These are phyloP conservation scores for Cyclotella choctawhatcheeana DNA, from an alignment of 108 stramenopile genomes.

Conservation along the genomic window DNA sequence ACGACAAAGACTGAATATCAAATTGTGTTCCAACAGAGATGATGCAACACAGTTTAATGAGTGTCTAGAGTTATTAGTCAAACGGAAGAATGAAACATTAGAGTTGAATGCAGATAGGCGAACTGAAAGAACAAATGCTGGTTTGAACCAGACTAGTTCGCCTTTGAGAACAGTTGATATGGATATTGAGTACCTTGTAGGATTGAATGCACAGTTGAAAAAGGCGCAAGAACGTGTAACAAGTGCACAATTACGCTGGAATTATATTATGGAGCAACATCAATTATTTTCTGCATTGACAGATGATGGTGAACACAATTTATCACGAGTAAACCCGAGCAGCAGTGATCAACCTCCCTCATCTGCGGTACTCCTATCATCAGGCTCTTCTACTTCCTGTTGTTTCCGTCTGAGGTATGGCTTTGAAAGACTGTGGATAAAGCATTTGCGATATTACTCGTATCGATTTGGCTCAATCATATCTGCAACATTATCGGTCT, in stretches of 20 bases:
- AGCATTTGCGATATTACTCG: constrained; percentile 44
- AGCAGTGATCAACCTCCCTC: constrained; percentile 2
- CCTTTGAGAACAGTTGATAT: constrained; percentile 28
- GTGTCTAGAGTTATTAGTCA: constrained; percentile 54
- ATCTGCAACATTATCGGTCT: constrained; percentile 50
- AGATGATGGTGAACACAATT: constrained; percentile 16
- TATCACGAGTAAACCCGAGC: neutral
- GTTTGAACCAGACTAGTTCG: constrained; percentile 4
- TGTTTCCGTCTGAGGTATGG: constrained; percentile 15
- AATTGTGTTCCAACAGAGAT: constrained; percentile 20
- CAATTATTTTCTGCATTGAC: constrained; percentile 47
- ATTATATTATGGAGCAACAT: constrained; percentile 44
- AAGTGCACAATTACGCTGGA: constrained; percentile 58
- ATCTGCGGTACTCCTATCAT: constrained; percentile 11
- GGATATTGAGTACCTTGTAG: constrained; percentile 55
- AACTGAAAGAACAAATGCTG: constrained; percentile 11
- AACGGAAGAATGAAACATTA: constrained; percentile 48
- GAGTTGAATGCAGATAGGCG: constrained; percentile 44
- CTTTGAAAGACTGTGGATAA: constrained; percentile 47
- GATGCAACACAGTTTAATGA: constrained; percentile 36
- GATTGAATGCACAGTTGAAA: constrained; percentile 52
- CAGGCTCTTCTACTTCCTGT: neutral
- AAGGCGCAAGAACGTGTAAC: constrained; percentile 51
- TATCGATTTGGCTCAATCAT: constrained; percentile 54
- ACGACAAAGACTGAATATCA: neutral